Percentiles rank a stretch among this genome's conserved stretches.
These are phyloP conservation scores for Pleurotus giganteus DNA, from an alignment of 768 basidiomycete genomes.

Conservation along the genomic window DNA sequence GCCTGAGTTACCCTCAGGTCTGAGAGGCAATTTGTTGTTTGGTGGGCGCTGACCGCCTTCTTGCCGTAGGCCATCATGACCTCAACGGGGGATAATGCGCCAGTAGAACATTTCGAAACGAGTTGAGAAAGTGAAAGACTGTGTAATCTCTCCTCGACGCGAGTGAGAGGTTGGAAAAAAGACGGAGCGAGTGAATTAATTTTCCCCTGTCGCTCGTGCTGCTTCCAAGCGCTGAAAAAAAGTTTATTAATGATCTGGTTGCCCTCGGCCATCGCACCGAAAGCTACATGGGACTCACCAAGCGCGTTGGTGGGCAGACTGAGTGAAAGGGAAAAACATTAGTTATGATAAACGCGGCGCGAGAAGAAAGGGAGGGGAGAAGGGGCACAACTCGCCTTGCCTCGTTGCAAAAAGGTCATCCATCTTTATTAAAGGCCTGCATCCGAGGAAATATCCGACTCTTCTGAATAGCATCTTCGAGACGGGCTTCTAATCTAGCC, in stretches of 20 bases:
- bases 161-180: slow-evolving; percentile 3
- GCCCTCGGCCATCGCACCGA: neutral
- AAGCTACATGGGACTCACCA: slow-evolving; percentile 4
- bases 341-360: neutral
- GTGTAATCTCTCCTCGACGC: slow-evolving; percentile 1
- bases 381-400: neutral
- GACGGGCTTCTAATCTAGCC: neutral
- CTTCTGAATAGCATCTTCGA: neutral
- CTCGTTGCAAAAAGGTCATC: slow-evolving; percentile 5
- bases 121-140: slow-evolving; percentile 7
- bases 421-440: neutral
- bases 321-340: slow-evolving; percentile 9
- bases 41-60: slow-evolving; percentile 1
- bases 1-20: neutral
- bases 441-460: slow-evolving; percentile 4
- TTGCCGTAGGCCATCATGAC: slow-evolving; percentile 7
- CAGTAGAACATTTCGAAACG: neutral
- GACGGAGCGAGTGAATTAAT: slow-evolving; percentile 1
- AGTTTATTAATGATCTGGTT: neutral
- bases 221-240: slow-evolving; percentile 8
- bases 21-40: slow-evolving; percentile 3
- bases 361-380: slow-evolving; percentile 1
- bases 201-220: slow-evolving; percentile 4
- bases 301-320: slow-evolving; percentile 5
- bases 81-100: neutral